phyloP scores from a whole-genome alignment of 176 grass and related monocot species.

The Eremochloa ophiuroides region DNA sequence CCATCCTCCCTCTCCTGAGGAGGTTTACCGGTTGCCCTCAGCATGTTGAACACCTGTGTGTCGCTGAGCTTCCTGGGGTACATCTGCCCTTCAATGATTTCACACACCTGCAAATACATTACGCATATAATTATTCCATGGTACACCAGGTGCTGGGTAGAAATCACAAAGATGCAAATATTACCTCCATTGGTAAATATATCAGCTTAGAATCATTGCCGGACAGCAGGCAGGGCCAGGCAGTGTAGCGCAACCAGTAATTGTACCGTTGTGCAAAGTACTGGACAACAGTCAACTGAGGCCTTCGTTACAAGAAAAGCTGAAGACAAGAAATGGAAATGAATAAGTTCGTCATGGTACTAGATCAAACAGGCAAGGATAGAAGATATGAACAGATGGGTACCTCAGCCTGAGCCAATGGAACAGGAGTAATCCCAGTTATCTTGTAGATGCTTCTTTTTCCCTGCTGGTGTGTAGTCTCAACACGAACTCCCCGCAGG shows the following conservation, averaged over 20 bases:
- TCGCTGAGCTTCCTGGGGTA: slow-evolving; percentile 61
- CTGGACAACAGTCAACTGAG: slow-evolving; percentile 42
- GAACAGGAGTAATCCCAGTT: slow-evolving; percentile 45
- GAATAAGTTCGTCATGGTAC: neutral
- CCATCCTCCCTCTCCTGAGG: slow-evolving; percentile 44
- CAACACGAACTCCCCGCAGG: slow-evolving; percentile 63
- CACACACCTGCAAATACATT: slow-evolving; percentile 49
- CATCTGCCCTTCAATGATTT: slow-evolving; percentile 74
- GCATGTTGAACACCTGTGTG: slow-evolving; percentile 40
- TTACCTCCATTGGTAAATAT: slow-evolving; percentile 84
- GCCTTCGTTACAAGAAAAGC: slow-evolving; percentile 54
- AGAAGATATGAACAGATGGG: neutral
- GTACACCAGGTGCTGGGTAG: neutral
- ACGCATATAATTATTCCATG: neutral
- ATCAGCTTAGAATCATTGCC: slow-evolving; percentile 54
- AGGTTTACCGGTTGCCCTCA: slow-evolving; percentile 46
- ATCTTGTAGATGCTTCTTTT: slow-evolving; percentile 54
- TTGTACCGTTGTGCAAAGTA: slow-evolving; percentile 58
- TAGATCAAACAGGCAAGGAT: neutral
- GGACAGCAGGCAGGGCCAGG: slow-evolving; percentile 71
- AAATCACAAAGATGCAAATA: neutral
- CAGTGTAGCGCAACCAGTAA: slow-evolving; percentile 27
- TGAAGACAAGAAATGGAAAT: slow-evolving; percentile 29
- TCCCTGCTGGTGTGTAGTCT: slow-evolving; percentile 50
- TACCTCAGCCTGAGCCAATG: slow-evolving; percentile 59